Conservation (phyloP, 108 stramenopile genomes). For the Skeletonema grethae region DNA sequence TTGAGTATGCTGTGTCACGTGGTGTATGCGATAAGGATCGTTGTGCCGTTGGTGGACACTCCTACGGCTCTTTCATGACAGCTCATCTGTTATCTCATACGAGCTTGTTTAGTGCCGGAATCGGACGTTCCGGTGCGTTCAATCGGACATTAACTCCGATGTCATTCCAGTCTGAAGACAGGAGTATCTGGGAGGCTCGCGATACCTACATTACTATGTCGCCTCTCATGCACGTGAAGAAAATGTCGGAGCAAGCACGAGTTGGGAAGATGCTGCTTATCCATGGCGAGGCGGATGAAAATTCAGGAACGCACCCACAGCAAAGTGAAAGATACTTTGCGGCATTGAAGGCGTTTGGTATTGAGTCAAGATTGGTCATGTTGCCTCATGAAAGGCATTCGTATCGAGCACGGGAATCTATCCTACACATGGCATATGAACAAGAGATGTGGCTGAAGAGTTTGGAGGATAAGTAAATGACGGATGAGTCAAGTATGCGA, state of each 20-base stretch:
- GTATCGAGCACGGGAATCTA: slow-evolving; percentile 49
- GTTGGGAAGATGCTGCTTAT: slow-evolving; percentile 49
- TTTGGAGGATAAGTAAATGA: slow-evolving; percentile 31
- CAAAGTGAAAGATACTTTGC: slow-evolving; percentile 54
- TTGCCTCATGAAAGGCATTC: slow-evolving; percentile 52
- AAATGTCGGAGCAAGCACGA: slow-evolving; percentile 43
- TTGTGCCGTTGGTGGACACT: slow-evolving; percentile 59
- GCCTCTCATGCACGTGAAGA: slow-evolving; percentile 59
- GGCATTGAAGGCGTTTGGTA: slow-evolving; percentile 56
- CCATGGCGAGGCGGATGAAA: slow-evolving; percentile 58
- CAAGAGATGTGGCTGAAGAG: slow-evolving; percentile 53
- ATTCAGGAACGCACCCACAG: slow-evolving; percentile 50
- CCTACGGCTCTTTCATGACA: slow-evolving; percentile 59
- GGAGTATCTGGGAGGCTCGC: slow-evolving; percentile 53
- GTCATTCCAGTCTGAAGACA: slow-evolving; percentile 46
- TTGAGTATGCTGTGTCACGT: slow-evolving; percentile 42
- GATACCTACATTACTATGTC: slow-evolving; percentile 54
- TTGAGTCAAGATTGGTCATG: slow-evolving; percentile 50
- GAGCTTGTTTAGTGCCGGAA: slow-evolving; percentile 44
- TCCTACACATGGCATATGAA: slow-evolving; percentile 55
- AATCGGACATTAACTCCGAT: neutral
- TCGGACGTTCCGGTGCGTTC: neutral
- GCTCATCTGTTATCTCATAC: slow-evolving; percentile 58
- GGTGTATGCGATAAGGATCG: slow-evolving; percentile 50
- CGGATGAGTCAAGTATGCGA: neutral